Evolutionary conservation across 1,139 yeast genomes (phyloP), one percentile per base, ranked within the genome.

Genomic region (Zygosaccharomyces sapae): DNA sequence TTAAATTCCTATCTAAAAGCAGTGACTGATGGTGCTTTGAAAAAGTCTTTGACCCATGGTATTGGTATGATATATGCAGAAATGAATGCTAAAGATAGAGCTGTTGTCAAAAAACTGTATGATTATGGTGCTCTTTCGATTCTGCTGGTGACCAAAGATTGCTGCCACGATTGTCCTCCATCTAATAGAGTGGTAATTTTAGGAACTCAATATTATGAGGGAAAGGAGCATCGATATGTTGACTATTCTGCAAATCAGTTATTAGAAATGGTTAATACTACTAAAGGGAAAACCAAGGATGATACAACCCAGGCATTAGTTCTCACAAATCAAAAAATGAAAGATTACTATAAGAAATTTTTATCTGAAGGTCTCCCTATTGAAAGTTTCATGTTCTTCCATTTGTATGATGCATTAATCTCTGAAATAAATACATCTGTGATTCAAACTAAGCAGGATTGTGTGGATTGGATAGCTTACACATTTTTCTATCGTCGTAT

Each of bases 381-480:
- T 33, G 98, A 94, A 63, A 88, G 97, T 66, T 80, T 75, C 56
- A 63, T 89, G 56, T 77, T 77, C 45, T 66, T 71, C 10, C 67
- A 70, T 39, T 58, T 89, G 13, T 81, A 79, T 49, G 96, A 90
- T 60, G 74, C 78, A 0, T 74, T 92, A 41, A 66, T 86, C 37
- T 77, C 79, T 36, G 97, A 89, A 55, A 81, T 89, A 12, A 77
- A 85, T 44, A 77, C 81, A n/a, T 73, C 79, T 1, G 72, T 81
- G n/a, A 75, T 90, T 49, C 76, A 73, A 43, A 72, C 79, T 5
- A 80, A 86, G 59, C 97, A 90, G 58, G 95, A 86, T 54, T 86
- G 95, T 55, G 78, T 94, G 50, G 97, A 90, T 58, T 87, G 96
- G 94, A 62, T 94, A 36, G 86, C 97, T 0, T 86, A 79, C 65